Conservation (phyloP, 257 asterid species). For the Linderniella brevidens region DNA sequence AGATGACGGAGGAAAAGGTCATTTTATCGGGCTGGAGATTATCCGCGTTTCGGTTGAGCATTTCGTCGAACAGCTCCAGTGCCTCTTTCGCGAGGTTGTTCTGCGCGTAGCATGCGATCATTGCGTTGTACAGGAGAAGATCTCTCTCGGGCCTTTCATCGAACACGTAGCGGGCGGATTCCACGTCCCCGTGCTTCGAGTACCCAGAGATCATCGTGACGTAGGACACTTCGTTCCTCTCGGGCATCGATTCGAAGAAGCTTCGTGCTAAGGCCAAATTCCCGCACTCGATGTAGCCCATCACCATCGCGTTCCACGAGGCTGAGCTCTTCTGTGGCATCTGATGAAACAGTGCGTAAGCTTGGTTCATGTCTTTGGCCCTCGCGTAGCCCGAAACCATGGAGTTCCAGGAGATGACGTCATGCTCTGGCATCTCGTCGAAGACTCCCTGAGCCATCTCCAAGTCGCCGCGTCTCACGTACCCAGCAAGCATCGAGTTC, state of each 20-base stretch:
- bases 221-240: conserved; percentile 41
- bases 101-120: conserved; percentile 69
- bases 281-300: conserved; percentile 49
- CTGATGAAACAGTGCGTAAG: conserved; percentile 1
- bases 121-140: conserved; percentile 42
- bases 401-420: conserved; percentile 64
- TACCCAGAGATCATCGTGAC: conserved; percentile 70
- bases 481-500: conserved; percentile 69
- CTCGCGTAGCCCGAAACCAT: conserved; percentile 65
- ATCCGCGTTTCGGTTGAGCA: conserved; percentile 25
- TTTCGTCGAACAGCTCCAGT: conserved; percentile 41
- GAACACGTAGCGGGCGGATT: conserved; percentile 43
- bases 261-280: conserved; percentile 38
- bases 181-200: conserved; percentile 48
- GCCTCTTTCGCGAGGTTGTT: conserved; percentile 64
- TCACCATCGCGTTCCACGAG: conserved; percentile 69
- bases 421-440: conserved; percentile 41
- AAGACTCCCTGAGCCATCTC: conserved; percentile 38
- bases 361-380: conserved; percentile 7
- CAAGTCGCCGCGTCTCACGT: conserved; percentile 42
- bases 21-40: conserved; percentile 43
- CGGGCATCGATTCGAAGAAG: conserved; percentile 56
- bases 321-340: conserved; percentile 29
- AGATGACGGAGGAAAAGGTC: conserved; percentile 59
- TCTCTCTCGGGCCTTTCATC: conserved; percentile 10